Base-by-base conservation (phyloP, 805 yeast genomes). In the Lipomyces yamadae region DNA sequence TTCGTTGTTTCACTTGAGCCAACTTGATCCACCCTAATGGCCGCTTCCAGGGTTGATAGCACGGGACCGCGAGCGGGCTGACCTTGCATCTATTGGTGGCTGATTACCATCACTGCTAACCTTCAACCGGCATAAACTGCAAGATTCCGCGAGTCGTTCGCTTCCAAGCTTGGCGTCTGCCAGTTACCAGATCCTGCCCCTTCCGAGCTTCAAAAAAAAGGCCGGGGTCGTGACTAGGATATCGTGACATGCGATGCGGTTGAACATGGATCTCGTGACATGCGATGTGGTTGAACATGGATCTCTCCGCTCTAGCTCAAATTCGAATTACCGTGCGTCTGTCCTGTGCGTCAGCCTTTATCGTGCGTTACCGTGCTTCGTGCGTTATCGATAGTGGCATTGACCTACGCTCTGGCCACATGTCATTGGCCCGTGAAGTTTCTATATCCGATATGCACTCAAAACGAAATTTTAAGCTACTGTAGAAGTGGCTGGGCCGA, bases 351-450 rank as follows among this genome's bases (percentile, higher is more conserved):
- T 24, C 24, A 24, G 24, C 24, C 1, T 24, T 24, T 24, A 24
- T 24, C 24, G 24, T 24, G 24, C 24, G 24, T 24, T 24, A 24
- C 24, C 24, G 24, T 24, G 24, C 24, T 24, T 24, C 24, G 24
- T 24, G 24, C 24, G 24, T 24, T 24, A 24, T 24, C 24, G 24
- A 24, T 24, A 24, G 18, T 13, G 13, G 55, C 55, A 18, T 33
- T 52, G 33, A 52, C 33, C 13, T 3, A 29, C 6, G 55, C 55
- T 52, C 55, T 52, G 55, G 55, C 55, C 55, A 52, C 33, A 52
- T 52, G 55, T 30, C 24, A 52, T 10, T 52, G 11, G 7, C 1
- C n/a, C 4, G 11, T 52, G 15, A 5, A 11, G 13, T 30, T 4
- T 7, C 10, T 33, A 24, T 18, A 8, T 6, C 55, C 33, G 33